Percentiles rank a stretch among this genome's conserved stretches.
Conservation (phyloP, 345 rosid genomes). For the Garcia nutans region DNA sequence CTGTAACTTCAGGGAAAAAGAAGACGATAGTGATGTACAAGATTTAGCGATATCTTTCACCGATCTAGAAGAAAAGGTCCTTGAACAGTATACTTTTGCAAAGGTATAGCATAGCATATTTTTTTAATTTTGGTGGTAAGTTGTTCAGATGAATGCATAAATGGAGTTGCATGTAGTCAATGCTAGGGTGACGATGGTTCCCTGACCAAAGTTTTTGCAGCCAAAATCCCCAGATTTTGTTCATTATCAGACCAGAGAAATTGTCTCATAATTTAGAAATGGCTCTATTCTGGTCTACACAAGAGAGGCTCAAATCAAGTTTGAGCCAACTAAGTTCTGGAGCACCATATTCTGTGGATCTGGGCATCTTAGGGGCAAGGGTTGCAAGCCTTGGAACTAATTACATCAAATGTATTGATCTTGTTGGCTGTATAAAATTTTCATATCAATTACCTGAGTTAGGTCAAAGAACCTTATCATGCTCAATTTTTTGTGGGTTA, state of each 20-base stretch:
- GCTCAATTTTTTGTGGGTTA: background rate
- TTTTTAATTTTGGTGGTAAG: background rate
- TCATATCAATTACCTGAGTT: background rate
- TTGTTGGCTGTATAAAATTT: background rate
- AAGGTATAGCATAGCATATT: constrained; percentile 53
- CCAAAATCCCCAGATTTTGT: background rate
- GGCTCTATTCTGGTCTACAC: background rate
- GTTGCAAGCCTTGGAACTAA: background rate
- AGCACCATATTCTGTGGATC: background rate
- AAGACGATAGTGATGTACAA: constrained; percentile 66
- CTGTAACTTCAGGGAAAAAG: constrained; percentile 52
- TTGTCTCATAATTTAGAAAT: background rate
- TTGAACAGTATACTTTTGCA: constrained; percentile 85
- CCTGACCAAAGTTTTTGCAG: background rate
- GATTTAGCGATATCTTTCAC: constrained; percentile 71
- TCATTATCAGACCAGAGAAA: too few species aligned
- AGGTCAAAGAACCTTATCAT: background rate
- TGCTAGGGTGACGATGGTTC: background rate
- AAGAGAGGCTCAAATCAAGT: background rate
- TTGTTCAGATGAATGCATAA: background rate
- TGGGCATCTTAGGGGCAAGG: background rate
- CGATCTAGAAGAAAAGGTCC: constrained; percentile 87
- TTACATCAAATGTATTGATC: background rate
- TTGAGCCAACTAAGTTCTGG: background rate
- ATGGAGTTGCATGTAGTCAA: background rate